phyloP scores from a whole-genome alignment of 1,139 yeast species.

The Geotrichum klebahnii region DNA sequence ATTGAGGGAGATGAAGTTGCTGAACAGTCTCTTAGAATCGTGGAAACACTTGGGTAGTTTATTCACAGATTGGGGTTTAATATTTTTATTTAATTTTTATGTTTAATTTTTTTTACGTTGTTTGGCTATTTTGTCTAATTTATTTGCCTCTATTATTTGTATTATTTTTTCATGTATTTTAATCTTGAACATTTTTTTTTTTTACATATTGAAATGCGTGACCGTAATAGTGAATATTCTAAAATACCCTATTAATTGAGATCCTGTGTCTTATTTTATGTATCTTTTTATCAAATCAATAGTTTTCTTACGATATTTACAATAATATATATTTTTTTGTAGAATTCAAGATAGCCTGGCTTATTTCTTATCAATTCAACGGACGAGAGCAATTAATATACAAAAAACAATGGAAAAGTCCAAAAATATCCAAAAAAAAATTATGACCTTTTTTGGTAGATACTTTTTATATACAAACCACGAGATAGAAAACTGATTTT shows the following conservation, averaged over 20 bases:
- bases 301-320: neutral
- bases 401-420: too few relatives aligned
- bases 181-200: neutral
- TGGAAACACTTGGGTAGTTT: constrained; percentile 7
- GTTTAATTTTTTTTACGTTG: neutral
- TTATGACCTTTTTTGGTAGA: too few relatives aligned
- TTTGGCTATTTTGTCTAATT: neutral
- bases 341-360: too few relatives aligned
- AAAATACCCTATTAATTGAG: too few relatives aligned
- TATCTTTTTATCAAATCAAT: too few relatives aligned
- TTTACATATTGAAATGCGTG: neutral
- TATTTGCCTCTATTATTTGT: constrained; percentile 1
- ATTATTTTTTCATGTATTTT: neutral
- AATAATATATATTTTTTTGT: neutral
- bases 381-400: too few relatives aligned
- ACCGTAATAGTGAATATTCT: too few relatives aligned
- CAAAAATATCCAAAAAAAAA: too few relatives aligned
- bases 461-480: too few relatives aligned
- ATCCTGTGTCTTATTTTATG: too few relatives aligned
- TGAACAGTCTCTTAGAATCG: constrained; percentile 8
- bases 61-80: neutral
- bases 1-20: constrained; percentile 27
- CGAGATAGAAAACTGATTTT: neutral
- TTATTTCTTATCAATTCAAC: too few relatives aligned
- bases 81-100: neutral